Base-by-base conservation (phyloP, 805 yeast species). In the Myxozyma vanderwaltii region DNA sequence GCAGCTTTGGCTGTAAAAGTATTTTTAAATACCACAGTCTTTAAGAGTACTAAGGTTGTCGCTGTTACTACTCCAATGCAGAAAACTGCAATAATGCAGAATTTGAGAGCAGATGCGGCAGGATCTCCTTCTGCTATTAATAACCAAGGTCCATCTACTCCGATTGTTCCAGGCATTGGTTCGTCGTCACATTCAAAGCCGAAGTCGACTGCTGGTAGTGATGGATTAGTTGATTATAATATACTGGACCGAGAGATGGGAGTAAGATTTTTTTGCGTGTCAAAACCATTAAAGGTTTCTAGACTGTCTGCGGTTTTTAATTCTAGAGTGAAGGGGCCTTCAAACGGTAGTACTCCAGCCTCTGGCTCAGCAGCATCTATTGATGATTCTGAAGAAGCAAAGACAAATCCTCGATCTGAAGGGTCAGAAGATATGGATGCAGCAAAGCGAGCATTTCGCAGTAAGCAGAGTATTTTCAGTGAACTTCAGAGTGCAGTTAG, bases 41-140 rank as follows among this genome's bases (percentile, higher is more conserved):
- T 56, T 59, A 38, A 47, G 19, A 45, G 47, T 15, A 58, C 62
- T 12, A 60, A 53, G n/a, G 56, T 66, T 7, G 47, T 67, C 15
- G 59, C 64, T 21, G 44, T 67, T 17, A 63, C 67, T 6, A 59
- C 67, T 23, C 63, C 69, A 23, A 57, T 62, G 59, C 69, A 67
- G 50, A 54, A 63, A 39, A 61, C 69, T 23, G 70, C 70, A 13
- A 56, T 64, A 21, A 41, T 62, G 60, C 63, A 62, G 41, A 54
- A 52, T 26, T 13, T 61, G 17, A 60, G 65, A 8, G 51, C 63
- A 17, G 38, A 57, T 49, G 48, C 53, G n/a, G 23, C 45, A 13
- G 58, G 43, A 13, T 12, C 38, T 26, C 54, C 55, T 7, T 56
- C 59, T 4, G 39, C 45, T 6, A 31, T 46, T 10, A 49, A 45